Evolutionary conservation across 1,284 basidiomycete species (phyloP).

Genomic region (Ustilago tritici): DNA sequence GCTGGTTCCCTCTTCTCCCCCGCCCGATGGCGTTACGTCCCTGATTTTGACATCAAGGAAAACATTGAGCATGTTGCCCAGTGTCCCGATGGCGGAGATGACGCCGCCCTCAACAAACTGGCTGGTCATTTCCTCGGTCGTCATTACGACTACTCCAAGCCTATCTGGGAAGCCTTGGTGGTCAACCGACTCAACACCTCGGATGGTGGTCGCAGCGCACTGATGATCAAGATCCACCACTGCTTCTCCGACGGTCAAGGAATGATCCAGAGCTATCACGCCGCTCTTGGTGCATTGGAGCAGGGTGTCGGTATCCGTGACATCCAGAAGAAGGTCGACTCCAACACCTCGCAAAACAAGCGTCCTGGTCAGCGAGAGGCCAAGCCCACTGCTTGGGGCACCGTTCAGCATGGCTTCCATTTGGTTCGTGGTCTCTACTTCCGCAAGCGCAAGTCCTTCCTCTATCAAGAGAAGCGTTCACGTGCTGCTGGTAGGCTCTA

Average conservation of each 20-base stretch:
- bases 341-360: slow-evolving; percentile 53
- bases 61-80: slow-evolving; percentile 62
- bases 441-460: slow-evolving; percentile 61
- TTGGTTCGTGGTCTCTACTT: slow-evolving; percentile 66
- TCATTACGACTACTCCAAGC: slow-evolving; percentile 68
- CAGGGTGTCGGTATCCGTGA: slow-evolving; percentile 58
- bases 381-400: slow-evolving; percentile 60
- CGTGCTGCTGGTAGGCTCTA: slow-evolving; percentile 58
- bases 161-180: slow-evolving; percentile 68
- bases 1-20: slow-evolving; percentile 60
- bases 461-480: slow-evolving; percentile 50
- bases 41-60: slow-evolving; percentile 64
- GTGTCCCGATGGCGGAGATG: slow-evolving; percentile 48
- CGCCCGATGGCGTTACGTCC: slow-evolving; percentile 66
- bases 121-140: slow-evolving; percentile 64
- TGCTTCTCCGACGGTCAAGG: slow-evolving; percentile 68
- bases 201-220: slow-evolving; percentile 62
- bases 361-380: slow-evolving; percentile 54
- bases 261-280: slow-evolving; percentile 69
- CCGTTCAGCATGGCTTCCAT: slow-evolving; percentile 59
- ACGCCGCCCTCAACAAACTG: slow-evolving; percentile 59
- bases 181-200: slow-evolving; percentile 65
- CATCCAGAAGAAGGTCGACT: slow-evolving; percentile 63
- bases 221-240: slow-evolving; percentile 70
- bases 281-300: slow-evolving; percentile 63